Base-by-base conservation (phyloP, 1,284 basidiomycete species). In the Filobasidium uniguttulatum region DNA sequence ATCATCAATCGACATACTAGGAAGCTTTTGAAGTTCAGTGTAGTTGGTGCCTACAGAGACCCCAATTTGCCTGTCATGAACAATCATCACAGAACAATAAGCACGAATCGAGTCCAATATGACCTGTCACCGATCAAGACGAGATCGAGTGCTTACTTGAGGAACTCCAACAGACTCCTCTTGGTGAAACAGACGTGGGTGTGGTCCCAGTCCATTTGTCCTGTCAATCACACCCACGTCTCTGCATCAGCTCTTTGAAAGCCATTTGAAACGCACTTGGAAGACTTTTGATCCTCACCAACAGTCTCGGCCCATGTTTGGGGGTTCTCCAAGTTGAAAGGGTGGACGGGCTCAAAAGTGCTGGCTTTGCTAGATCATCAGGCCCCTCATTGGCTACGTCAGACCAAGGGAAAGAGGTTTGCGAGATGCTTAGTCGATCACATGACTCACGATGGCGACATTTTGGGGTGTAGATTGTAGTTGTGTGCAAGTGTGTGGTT, bases 31-130 rank as follows among this genome's bases (percentile, higher is more conserved):
- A 46, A 70, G 62, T 60, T 70, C 67, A 46, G 54, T 58, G 44
- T 63, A 69, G 58, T 70, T 69, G 44, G 63, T 65, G 56, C 64
- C 63, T 45, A 70, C 68, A 3, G 66, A 66, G 10, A 70, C 45
- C 19, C 49, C 48, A 23, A 45, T 49, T 45, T 54, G 48, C 25
- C 49, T 46, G 37, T 20, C 8, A 31, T 14, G 15, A 12, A 4
- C 22, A 45, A 40, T 34, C 22, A 38, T 22, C 37, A 38, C 14
- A 20, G 22, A 26, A 36, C 10, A 28, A n/a, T 34, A n/a, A 23
- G 28, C 3, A 34, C 31, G 15, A 22, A 36, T 25, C 37, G 36
- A 28, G n/a, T 23, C 8, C n/a, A 14, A 33, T 25, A 10, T 33
- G 41, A 44, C n/a, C 12, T 10, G 3, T 8, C 46, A 37, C 34